A percentile compares a stretch with the other conserved stretches of the same genome.
Evolutionary conservation across 805 yeast genomes (phyloP).

Genomic region (Danielia reshetovae): DNA sequence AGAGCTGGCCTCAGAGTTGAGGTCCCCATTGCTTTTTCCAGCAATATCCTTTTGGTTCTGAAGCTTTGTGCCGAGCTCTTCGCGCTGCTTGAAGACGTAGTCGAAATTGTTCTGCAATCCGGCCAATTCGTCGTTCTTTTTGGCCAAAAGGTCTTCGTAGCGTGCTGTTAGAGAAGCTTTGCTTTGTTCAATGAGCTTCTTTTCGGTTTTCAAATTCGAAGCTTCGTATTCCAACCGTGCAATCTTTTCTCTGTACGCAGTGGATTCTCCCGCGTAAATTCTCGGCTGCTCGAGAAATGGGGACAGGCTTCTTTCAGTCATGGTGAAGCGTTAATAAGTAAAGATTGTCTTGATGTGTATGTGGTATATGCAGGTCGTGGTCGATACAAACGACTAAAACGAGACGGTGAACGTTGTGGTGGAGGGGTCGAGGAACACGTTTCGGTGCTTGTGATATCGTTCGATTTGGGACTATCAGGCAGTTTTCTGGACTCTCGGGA

Average conservation of each 20-base stretch:
- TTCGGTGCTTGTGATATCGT: too few species aligned
- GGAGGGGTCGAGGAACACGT: too few species aligned
- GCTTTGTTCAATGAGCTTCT: slow-evolving; percentile 26
- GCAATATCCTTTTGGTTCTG: slow-evolving; percentile 28
- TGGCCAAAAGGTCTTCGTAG: slow-evolving; percentile 23
- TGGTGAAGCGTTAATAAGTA: too few species aligned
- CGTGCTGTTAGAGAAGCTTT: slow-evolving; percentile 19
- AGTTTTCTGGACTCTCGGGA: too few species aligned
- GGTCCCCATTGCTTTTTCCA: slow-evolving; percentile 14
- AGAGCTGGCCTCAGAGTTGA: slow-evolving; percentile 16
- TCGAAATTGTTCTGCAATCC: slow-evolving; percentile 35
- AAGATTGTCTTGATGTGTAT: too few species aligned
- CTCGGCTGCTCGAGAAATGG: slow-evolving; percentile 15
- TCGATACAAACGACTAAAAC: too few species aligned
- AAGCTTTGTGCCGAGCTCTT: slow-evolving; percentile 27
- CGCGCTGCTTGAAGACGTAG: slow-evolving; percentile 31
- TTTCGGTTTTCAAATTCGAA: slow-evolving; percentile 30
- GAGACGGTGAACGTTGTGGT: too few species aligned
- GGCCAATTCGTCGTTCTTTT: slow-evolving; percentile 30
- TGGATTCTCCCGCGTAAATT: slow-evolving; percentile 1
- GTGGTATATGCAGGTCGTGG: neutral
- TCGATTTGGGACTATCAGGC: too few species aligned
- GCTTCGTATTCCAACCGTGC: slow-evolving; percentile 30
- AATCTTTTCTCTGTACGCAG: slow-evolving; percentile 7
- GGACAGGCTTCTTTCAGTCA: slow-evolving; percentile 16